Percentiles rank a stretch among this genome's conserved stretches.
Evolutionary conservation across 2,329 filamentous ascomycete species (phyloP).

Genomic region (Colletotrichum siamense): DNA sequence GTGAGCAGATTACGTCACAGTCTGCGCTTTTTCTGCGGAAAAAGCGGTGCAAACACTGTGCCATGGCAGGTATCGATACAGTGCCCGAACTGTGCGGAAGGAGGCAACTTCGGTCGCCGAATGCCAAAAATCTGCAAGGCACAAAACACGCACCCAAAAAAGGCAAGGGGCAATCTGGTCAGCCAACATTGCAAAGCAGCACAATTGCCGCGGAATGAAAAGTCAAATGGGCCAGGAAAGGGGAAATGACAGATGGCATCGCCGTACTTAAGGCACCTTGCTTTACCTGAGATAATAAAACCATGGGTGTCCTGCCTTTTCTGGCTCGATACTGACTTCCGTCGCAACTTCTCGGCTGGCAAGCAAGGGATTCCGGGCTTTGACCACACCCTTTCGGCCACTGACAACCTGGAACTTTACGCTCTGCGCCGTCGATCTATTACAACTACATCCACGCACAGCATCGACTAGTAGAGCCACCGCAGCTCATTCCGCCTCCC

Average conservation of each 20-base stretch:
- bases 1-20: conserved; percentile 20
- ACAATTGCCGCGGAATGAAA: conserved; percentile 14
- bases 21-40: neutral
- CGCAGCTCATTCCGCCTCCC: neutral
- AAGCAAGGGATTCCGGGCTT: neutral
- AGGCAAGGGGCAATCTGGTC: conserved; percentile 6
- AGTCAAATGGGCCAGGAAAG: neutral
- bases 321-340: neutral
- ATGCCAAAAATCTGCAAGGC: conserved; percentile 18
- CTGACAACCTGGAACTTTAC: neutral
- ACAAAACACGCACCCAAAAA: conserved; percentile 20
- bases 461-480: neutral
- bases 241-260: neutral
- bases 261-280: neutral
- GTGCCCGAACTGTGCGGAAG: neutral
- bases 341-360: neutral
- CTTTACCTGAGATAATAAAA: neutral
- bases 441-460: neutral
- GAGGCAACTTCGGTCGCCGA: neutral
- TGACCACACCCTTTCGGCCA: neutral
- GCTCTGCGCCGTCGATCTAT: neutral
- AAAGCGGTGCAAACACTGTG: neutral
- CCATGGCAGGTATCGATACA: accelerated
- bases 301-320: neutral
- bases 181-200: conserved; percentile 12